Percentiles rank a stretch among this genome's conserved stretches.
phyloP scores from a whole-genome alignment of 345 rosid species.

The rapeseed (Brassica napus) region Da-Ae NC_063449.1:43146001-43146500 shows the following conservation, averaged over 20 bases:
- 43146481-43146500: too few relatives aligned
- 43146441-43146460: neutral
- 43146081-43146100: too few relatives aligned
- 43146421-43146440: conserved; percentile 13
- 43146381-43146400: neutral
- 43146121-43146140: neutral
- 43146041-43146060: too few relatives aligned
- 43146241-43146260: neutral
- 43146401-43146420: conserved; percentile 33
- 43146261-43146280: neutral
- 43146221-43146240: neutral
- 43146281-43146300: neutral
- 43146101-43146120: neutral
- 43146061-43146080: too few relatives aligned
- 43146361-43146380: neutral
- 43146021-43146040: too few relatives aligned
- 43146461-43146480: neutral
- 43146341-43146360: neutral
- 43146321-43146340: conserved; percentile 9
- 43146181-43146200: neutral
- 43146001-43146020: too few relatives aligned
- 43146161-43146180: neutral
- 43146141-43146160: neutral
- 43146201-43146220: neutral
- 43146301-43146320: conserved; percentile 10